Evolutionary conservation across 2,329 filamentous ascomycete genomes (phyloP).

Genomic region (Alternaria arbusti): DNA sequence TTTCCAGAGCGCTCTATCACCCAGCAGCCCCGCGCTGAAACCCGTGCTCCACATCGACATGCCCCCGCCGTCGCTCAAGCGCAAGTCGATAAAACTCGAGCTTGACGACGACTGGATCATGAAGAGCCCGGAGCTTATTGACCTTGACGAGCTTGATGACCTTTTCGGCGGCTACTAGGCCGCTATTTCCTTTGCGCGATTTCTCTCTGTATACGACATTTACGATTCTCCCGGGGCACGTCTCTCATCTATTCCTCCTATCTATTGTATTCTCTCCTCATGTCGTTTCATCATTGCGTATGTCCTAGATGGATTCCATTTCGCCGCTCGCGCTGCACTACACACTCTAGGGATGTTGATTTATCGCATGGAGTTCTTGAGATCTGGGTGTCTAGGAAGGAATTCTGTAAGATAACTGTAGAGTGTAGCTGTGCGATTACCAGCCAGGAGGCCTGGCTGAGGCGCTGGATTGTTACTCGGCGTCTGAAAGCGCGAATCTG

Average conservation of each 20-base stretch:
- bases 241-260: slow-evolving; percentile 35
- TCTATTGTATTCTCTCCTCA: slow-evolving; percentile 23
- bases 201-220: slow-evolving; percentile 28
- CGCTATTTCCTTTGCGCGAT: slow-evolving; percentile 8
- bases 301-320: slow-evolving; percentile 39
- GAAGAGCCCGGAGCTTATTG: slow-evolving; percentile 83
- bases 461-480: slow-evolving; percentile 40
- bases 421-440: slow-evolving; percentile 29
- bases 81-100: slow-evolving; percentile 41
- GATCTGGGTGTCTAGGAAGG: slow-evolving; percentile 33
- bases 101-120: slow-evolving; percentile 47
- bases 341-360: slow-evolving; percentile 31
- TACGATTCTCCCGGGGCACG: slow-evolving; percentile 39
- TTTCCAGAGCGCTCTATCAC: slow-evolving; percentile 45
- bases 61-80: slow-evolving; percentile 39
- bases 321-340: slow-evolving; percentile 41
- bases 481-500: slow-evolving; percentile 18
- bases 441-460: slow-evolving; percentile 26
- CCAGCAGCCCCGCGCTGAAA: slow-evolving; percentile 56
- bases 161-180: slow-evolving; percentile 15
- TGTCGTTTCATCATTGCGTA: slow-evolving; percentile 24
- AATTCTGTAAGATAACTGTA: slow-evolving; percentile 40
- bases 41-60: slow-evolving; percentile 45
- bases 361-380: slow-evolving; percentile 38
- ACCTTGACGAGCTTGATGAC: slow-evolving; percentile 78